A percentile compares a stretch with the other conserved stretches of the same genome.
Conservation (phyloP, 176 grass and related monocot species). For the Bonia amplexicaulis region DNA sequence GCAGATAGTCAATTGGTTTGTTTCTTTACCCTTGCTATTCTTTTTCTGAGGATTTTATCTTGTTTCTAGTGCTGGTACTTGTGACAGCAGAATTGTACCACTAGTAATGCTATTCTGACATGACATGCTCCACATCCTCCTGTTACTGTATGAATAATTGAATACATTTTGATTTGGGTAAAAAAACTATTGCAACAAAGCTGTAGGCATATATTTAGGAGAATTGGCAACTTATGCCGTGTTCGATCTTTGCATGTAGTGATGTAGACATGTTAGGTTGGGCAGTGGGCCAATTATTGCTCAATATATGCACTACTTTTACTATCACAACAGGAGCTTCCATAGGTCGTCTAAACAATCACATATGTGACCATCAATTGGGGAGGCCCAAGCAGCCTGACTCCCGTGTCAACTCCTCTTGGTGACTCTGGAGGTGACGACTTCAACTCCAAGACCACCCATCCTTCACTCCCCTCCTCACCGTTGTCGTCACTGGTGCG, state of each 20-base stretch:
- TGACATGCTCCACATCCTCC: not conserved
- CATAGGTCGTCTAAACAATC: not conserved
- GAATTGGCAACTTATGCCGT: not conserved
- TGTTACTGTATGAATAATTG: not conserved
- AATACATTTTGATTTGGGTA: conserved; percentile 1
- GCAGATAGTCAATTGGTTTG: conserved; percentile 72
- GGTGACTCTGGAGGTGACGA: too few relatives aligned
- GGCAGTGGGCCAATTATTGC: not conserved
- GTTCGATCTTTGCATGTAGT: conserved; percentile 12
- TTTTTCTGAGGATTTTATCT: conserved; percentile 1
- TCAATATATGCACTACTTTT: not conserved
- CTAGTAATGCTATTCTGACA: not conserved
- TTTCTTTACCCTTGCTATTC: conserved; percentile 17
- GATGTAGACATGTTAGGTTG: not conserved
- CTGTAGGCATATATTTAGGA: not conserved
- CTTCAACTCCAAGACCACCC: too few relatives aligned
- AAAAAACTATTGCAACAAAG: not conserved
- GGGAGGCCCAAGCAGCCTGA: too few relatives aligned
- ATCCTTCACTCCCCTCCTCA: too few relatives aligned
- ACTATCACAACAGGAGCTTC: not conserved
- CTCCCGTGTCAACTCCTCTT: too few relatives aligned
- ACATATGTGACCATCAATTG: not conserved
- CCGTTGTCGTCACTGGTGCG: too few relatives aligned
- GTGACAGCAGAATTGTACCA: not conserved
- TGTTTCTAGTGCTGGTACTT: not conserved